Evolutionary conservation across 805 yeast species (phyloP).

Genomic region (Jamesozyma spencerorum): DNA sequence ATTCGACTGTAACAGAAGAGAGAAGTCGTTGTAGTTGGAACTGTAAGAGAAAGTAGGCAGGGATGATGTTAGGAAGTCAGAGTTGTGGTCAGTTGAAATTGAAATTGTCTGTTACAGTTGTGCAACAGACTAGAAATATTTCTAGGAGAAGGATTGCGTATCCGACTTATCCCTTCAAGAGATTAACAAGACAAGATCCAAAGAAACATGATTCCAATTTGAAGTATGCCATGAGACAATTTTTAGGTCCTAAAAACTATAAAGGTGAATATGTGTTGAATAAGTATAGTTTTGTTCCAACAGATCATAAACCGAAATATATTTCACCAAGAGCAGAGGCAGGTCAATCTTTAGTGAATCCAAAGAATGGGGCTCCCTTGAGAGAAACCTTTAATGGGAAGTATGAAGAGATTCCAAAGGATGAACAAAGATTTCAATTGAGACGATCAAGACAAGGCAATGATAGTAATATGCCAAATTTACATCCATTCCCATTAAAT

Average conservation of each 20-base stretch:
- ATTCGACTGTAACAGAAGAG: no score
- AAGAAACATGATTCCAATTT: constrained; percentile 42
- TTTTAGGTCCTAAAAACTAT: constrained; percentile 75
- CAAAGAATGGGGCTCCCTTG: constrained; percentile 28
- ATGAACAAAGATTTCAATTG: constrained; percentile 4
- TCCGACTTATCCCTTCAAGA: constrained; percentile 42
- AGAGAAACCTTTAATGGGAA: constrained; percentile 16
- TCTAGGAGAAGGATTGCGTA: constrained; percentile 46
- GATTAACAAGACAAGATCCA: constrained; percentile 34
- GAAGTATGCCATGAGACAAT: constrained; percentile 56
- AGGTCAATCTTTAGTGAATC: constrained; percentile 31
- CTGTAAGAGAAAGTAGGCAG: background rate
- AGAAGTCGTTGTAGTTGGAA: no score
- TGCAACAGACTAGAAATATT: constrained; percentile 36
- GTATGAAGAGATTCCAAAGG: constrained; percentile 1
- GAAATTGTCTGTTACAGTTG: background rate
- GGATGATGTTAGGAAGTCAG: background rate
- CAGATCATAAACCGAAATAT: constrained; percentile 64
- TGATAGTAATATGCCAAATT: constrained; percentile 11
- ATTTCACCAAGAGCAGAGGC: constrained; percentile 46
- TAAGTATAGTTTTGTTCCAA: constrained; percentile 62
- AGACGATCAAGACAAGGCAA: constrained; percentile 1
- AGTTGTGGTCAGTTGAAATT: background rate
- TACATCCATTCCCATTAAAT: constrained; percentile 80
- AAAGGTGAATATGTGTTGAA: constrained; percentile 74